These are phyloP conservation scores for Schizophyllum commune DNA, from an alignment of 1,284 basidiomycete genomes.

Conservation along the genomic window DNA sequence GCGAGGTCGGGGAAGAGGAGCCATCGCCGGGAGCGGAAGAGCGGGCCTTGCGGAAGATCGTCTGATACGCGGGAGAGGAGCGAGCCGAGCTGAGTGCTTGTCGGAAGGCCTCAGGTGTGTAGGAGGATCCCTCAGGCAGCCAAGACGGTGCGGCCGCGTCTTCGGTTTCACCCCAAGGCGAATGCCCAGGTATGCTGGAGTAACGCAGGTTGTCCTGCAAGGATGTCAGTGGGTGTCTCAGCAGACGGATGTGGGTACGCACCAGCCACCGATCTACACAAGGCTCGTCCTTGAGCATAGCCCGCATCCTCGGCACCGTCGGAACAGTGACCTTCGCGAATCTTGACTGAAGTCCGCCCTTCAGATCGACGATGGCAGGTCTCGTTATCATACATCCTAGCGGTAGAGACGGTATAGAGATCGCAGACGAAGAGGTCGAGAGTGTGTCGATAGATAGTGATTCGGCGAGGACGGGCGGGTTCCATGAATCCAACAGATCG, in stretches of 20 bases:
- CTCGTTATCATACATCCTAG: slow-evolving; percentile 13
- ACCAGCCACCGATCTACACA: slow-evolving; percentile 48
- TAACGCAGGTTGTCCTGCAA: slow-evolving; percentile 17
- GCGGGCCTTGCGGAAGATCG: slow-evolving; percentile 13
- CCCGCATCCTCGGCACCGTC: slow-evolving; percentile 42
- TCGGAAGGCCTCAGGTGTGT: slow-evolving; percentile 31
- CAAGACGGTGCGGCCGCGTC: slow-evolving; percentile 25
- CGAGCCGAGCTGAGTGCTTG: slow-evolving; percentile 6
- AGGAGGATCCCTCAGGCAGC: slow-evolving; percentile 47
- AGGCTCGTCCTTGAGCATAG: slow-evolving; percentile 41
- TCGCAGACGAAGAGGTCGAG: slow-evolving; percentile 12
- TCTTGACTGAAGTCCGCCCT: slow-evolving; percentile 8
- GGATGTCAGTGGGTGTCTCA: slow-evolving; percentile 2
- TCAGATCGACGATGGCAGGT: slow-evolving; percentile 11
- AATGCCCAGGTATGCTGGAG: slow-evolving; percentile 29
- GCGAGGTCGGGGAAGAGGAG: slow-evolving; percentile 12
- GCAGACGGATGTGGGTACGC: slow-evolving; percentile 17
- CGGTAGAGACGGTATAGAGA: slow-evolving; percentile 13
- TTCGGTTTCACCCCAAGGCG: slow-evolving; percentile 35
- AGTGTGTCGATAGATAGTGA: slow-evolving; percentile 12
- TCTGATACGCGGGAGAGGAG: not conserved
- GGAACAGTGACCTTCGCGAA: slow-evolving; percentile 33
- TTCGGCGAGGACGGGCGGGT: slow-evolving; percentile 6
- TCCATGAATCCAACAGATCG: not conserved
- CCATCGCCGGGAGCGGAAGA: slow-evolving; percentile 10